Evolutionary conservation across 2,329 filamentous ascomycete species (phyloP).

Genomic region (Coniochaeta sp.): DNA sequence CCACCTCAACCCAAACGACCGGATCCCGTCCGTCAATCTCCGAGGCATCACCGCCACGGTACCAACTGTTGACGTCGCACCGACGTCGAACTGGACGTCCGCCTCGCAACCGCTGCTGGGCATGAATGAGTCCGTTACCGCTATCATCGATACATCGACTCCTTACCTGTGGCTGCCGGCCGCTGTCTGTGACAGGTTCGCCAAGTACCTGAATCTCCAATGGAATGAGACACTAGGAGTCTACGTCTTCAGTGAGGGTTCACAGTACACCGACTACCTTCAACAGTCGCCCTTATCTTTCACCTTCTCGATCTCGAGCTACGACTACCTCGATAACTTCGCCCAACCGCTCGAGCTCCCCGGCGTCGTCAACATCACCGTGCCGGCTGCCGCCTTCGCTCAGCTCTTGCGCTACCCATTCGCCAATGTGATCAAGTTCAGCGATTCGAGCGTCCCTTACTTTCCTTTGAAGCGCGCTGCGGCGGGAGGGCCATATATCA

Average conservation of each 20-base stretch:
- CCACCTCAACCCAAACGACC: constrained; percentile 42
- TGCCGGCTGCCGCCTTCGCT: constrained; percentile 43
- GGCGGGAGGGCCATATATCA: constrained; percentile 40
- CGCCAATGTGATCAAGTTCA: constrained; percentile 34
- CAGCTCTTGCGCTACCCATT: constrained; percentile 43
- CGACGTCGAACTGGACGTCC: constrained; percentile 29
- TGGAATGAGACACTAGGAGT: constrained; percentile 58
- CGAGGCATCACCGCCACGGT: constrained; percentile 44
- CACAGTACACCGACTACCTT: constrained; percentile 41
- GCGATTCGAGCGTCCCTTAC: constrained; percentile 44
- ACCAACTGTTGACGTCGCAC: constrained; percentile 20
- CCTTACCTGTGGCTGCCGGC: constrained; percentile 58
- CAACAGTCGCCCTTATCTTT: constrained; percentile 40
- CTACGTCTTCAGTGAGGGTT: constrained; percentile 54
- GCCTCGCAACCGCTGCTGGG: constrained; percentile 28
- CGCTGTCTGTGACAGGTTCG: constrained; percentile 56
- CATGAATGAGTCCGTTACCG: constrained; percentile 40
- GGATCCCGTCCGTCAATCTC: constrained; percentile 52
- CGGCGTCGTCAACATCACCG: constrained; percentile 49
- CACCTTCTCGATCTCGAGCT: constrained; percentile 49
- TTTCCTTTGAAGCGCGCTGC: constrained; percentile 56
- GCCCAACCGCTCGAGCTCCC: constrained; percentile 38
- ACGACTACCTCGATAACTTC: constrained; percentile 45
- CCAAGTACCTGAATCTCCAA: constrained; percentile 53
- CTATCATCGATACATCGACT: constrained; percentile 56